phyloP scores from a whole-genome alignment of 1,284 basidiomycete genomes.

The Grifola frondosa region DNA sequence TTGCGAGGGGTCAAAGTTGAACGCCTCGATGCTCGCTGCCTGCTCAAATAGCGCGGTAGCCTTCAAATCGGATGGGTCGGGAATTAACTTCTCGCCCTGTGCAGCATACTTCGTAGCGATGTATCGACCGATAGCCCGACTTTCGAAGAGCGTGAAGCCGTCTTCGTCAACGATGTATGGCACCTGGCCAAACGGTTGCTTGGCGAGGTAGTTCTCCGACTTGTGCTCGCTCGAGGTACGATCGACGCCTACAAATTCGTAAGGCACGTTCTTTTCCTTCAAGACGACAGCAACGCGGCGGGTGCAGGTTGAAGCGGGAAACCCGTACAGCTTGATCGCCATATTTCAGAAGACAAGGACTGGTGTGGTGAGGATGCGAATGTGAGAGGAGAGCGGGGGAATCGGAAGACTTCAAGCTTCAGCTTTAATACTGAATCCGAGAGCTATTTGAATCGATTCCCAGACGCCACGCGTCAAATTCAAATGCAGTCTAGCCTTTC shows the following conservation, averaged over 20 bases:
- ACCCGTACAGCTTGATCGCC: conserved; percentile 53
- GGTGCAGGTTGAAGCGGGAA: conserved; percentile 42
- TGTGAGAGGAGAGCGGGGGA: no score
- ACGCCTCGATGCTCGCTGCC: conserved; percentile 50
- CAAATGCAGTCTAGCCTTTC: no score
- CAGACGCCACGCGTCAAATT: no score
- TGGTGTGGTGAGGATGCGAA: no score
- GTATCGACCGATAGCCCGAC: conserved; percentile 54
- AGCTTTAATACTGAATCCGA: no score
- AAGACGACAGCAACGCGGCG: conserved; percentile 45
- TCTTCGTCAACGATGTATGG: conserved; percentile 61
- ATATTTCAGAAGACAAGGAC: no score
- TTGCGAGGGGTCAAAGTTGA: conserved; percentile 51
- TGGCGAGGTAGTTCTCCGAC: conserved; percentile 37
- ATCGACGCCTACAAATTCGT: conserved; percentile 46
- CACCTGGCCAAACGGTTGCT: conserved; percentile 67
- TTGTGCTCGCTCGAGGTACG: conserved; percentile 49
- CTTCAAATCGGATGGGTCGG: conserved; percentile 29
- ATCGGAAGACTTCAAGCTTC: no score
- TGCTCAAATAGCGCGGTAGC: conserved; percentile 52
- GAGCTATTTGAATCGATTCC: no score
- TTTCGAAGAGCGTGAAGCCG: conserved; percentile 47
- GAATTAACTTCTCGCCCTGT: conserved; percentile 36
- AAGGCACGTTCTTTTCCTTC: conserved; percentile 52
- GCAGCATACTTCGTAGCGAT: conserved; percentile 43